Conservation (phyloP, 1,139 yeast species). For the Taphrina sp. region DNA sequence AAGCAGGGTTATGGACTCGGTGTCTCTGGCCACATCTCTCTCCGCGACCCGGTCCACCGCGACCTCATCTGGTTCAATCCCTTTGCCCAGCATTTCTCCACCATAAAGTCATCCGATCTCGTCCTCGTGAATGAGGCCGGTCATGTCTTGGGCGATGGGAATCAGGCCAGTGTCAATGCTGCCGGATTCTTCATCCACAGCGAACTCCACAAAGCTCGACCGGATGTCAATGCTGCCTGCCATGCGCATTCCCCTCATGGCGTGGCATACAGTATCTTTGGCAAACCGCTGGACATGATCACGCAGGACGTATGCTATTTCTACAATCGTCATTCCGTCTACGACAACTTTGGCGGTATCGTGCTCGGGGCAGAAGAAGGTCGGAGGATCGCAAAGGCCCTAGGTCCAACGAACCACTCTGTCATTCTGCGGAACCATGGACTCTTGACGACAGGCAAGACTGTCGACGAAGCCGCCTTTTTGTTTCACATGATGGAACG, state of each 20-base stretch:
- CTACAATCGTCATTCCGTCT: slow-evolving; percentile 65
- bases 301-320: slow-evolving; percentile 74
- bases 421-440: slow-evolving; percentile 77
- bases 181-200: slow-evolving; percentile 82
- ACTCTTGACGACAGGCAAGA: slow-evolving; percentile 67
- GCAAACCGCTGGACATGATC: slow-evolving; percentile 69
- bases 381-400: slow-evolving; percentile 59
- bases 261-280: slow-evolving; percentile 71
- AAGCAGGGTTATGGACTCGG: slow-evolving; percentile 48
- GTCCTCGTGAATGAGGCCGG: slow-evolving; percentile 75
- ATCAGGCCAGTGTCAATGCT: slow-evolving; percentile 59
- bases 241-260: slow-evolving; percentile 76
- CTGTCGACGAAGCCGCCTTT: slow-evolving; percentile 81
- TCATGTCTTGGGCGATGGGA: slow-evolving; percentile 52
- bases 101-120: slow-evolving; percentile 70
- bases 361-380: slow-evolving; percentile 74
- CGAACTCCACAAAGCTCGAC: slow-evolving; percentile 71
- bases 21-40: slow-evolving; percentile 74
- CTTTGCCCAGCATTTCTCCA: slow-evolving; percentile 68
- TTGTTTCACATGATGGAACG: slow-evolving; percentile 66
- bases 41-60: slow-evolving; percentile 72
- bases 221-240: slow-evolving; percentile 78
- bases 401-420: slow-evolving; percentile 55
- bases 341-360: slow-evolving; percentile 71
- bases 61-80: slow-evolving; percentile 80